A percentile compares a stretch with the other conserved stretches of the same genome.
Conservation (phyloP, 2,329 filamentous ascomycete genomes). For the Ascochyta koolunga region DNA sequence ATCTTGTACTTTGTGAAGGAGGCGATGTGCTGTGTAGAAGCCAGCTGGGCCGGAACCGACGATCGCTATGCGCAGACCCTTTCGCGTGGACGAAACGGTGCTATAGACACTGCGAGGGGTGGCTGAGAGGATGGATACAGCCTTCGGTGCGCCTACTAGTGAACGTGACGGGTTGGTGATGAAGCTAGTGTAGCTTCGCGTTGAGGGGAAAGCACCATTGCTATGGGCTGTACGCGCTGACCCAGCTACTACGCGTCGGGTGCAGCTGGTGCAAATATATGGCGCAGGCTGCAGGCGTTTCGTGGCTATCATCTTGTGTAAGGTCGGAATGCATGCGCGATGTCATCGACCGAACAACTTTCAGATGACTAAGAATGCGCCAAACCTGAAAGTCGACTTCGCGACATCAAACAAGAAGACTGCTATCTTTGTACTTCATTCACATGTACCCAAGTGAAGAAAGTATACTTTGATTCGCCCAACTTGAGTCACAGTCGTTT, state of each 20-base stretch:
- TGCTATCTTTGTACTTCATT: neutral
- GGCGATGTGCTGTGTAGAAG: constrained; percentile 89
- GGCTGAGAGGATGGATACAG: neutral
- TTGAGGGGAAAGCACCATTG: neutral
- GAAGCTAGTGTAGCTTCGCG: constrained; percentile 13
- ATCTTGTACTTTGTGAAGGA: constrained; percentile 76
- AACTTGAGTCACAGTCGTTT: neutral
- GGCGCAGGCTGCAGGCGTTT: constrained; percentile 18
- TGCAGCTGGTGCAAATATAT: constrained; percentile 39
- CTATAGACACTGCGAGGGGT: constrained; percentile 31
- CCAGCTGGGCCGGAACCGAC: constrained; percentile 94
- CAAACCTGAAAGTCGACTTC: neutral
- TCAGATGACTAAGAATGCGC: constrained; percentile 23
- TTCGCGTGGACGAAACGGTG: constrained; percentile 23
- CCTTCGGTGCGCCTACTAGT: constrained; percentile 9
- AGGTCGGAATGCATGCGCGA: constrained; percentile 10
- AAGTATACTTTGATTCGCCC: neutral
- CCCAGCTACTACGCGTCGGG: constrained; percentile 20
- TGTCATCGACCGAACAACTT: constrained; percentile 12
- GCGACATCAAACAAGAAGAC: neutral
- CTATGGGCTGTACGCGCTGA: neutral
- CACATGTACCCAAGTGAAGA: neutral
- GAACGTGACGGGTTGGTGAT: constrained; percentile 8
- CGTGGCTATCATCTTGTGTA: constrained; percentile 31
- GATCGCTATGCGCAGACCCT: constrained; percentile 79